Percentiles rank a stretch among this genome's conserved stretches.
Evolutionary conservation across 306 rosid genomes (phyloP).

Genomic region (Prunus mira): DNA sequence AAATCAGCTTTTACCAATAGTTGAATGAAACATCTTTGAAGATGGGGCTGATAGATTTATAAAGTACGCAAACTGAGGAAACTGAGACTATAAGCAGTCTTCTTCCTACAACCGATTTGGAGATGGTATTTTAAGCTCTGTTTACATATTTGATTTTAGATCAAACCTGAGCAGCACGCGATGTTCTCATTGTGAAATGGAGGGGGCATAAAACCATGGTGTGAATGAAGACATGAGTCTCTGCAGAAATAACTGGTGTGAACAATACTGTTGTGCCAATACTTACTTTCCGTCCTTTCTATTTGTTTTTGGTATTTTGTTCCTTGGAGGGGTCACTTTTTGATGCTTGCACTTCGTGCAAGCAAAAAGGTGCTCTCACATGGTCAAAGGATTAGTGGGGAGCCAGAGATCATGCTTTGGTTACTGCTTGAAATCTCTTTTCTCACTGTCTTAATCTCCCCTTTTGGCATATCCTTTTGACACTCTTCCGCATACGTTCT

Average conservation of each 20-base stretch:
- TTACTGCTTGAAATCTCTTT: conserved; percentile 29
- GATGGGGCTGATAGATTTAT: not conserved
- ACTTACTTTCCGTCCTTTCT: not conserved
- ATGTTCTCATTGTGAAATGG: not conserved
- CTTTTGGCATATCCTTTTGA: conserved; percentile 16
- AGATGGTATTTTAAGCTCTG: not conserved
- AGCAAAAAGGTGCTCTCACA: conserved; percentile 6
- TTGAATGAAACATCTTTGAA: not conserved
- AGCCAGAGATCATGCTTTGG: conserved; percentile 17
- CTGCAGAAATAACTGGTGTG: not conserved
- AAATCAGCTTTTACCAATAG: not conserved
- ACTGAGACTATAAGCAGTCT: not conserved
- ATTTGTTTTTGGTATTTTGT: conserved; percentile 13
- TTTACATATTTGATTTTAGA: not conserved
- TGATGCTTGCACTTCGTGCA: conserved; percentile 7
- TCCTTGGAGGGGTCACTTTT: conserved; percentile 24
- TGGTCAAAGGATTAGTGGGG: conserved; percentile 20
- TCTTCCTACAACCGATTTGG: not conserved
- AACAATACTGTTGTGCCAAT: not conserved
- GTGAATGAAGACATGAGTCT: not conserved
- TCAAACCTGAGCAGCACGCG: too few species aligned
- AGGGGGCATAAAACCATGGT: not conserved
- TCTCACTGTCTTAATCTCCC: conserved; percentile 47
- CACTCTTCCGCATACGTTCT: conserved; percentile 9
- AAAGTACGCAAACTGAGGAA: not conserved